phyloP scores from a whole-genome alignment of 179 eudicot genomes.

The Silene coronaria region DNA sequence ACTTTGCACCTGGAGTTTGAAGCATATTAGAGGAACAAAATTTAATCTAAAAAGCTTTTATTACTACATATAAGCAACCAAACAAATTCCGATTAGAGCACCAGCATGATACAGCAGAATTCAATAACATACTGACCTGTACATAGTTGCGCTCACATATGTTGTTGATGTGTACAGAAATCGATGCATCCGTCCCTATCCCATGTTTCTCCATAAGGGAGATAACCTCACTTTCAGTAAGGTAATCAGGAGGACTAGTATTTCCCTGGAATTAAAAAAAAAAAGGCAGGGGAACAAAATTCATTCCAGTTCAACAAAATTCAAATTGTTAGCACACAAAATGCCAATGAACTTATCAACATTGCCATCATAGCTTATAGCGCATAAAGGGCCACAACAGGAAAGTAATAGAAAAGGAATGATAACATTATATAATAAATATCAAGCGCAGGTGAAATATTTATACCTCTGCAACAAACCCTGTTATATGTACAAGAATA shows the following conservation, averaged over 20 bases:
- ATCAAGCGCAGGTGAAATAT: too few species aligned
- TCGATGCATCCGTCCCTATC: constrained; percentile 96
- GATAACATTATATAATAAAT: background rate
- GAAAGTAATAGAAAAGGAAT: background rate
- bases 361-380: background rate
- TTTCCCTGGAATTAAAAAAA: constrained; percentile 45
- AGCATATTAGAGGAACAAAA: background rate
- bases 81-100: background rate
- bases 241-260: constrained; percentile 83
- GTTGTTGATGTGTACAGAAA: constrained; percentile 93
- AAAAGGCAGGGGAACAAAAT: background rate
- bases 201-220: constrained; percentile 98
- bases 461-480: background rate
- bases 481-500: background rate
- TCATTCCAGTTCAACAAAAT: background rate
- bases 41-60: background rate
- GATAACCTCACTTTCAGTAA: constrained; percentile 86
- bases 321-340: background rate
- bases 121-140: constrained; percentile 44
- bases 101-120: background rate
- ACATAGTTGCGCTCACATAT: constrained; percentile 97
- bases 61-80: background rate
- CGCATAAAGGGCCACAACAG: background rate
- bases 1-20: constrained; percentile 67
- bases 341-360: constrained; percentile 1